phyloP scores from a whole-genome alignment of 1,139 yeast species.

The Wickerhamiella infanticola region DNA sequence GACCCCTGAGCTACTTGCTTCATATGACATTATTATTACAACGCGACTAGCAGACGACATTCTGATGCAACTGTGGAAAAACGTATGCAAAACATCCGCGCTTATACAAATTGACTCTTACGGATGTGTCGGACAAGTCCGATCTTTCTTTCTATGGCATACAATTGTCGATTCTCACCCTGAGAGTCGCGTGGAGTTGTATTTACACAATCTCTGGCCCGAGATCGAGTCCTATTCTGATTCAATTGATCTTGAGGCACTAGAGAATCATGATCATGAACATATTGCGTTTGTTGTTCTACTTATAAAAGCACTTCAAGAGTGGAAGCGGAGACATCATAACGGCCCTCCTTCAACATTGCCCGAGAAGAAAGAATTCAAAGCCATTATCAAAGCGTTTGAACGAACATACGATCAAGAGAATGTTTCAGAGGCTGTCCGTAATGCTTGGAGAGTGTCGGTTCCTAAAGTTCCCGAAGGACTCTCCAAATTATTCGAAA shows the following conservation, averaged over 20 bases:
- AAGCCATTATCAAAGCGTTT: constrained; percentile 23
- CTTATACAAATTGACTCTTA: constrained; percentile 35
- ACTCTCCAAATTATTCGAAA: constrained; percentile 3
- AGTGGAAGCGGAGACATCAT: constrained; percentile 26
- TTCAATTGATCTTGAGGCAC: constrained; percentile 31
- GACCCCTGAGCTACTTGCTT: neutral
- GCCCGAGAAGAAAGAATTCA: constrained; percentile 27
- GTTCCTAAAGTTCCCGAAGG: constrained; percentile 11
- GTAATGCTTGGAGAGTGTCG: constrained; percentile 39
- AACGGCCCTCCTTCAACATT: constrained; percentile 1
- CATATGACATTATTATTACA: constrained; percentile 8
- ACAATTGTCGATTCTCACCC: constrained; percentile 68
- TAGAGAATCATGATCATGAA: constrained; percentile 41
- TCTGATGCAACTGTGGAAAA: too few relatives aligned
- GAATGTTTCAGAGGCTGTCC: constrained; percentile 60
- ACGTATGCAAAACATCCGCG: constrained; percentile 34
- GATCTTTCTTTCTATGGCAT: constrained; percentile 38
- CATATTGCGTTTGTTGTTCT: constrained; percentile 64
- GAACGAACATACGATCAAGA: constrained; percentile 29
- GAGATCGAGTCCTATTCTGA: constrained; percentile 43
- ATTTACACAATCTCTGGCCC: constrained; percentile 64
- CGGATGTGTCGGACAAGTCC: constrained; percentile 58
- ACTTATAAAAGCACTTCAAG: constrained; percentile 38
- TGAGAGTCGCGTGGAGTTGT: constrained; percentile 46
- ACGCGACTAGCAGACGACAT: neutral